Evolutionary conservation across 2,329 filamentous ascomycete species (phyloP).

Genomic region (Ceratocystis lukuohia): DNA sequence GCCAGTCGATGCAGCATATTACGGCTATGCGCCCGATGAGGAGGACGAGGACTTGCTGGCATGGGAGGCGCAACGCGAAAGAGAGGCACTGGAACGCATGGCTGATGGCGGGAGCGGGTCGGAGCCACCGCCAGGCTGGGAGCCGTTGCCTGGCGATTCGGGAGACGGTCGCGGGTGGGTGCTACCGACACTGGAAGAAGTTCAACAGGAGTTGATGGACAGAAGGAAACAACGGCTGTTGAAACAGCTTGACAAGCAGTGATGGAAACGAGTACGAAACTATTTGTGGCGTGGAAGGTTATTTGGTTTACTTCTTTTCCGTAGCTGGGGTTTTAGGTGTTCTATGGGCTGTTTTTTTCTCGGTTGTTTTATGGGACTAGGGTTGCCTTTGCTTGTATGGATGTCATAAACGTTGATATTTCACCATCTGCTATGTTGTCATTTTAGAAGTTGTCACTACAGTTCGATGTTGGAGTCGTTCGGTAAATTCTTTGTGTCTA

Average conservation of each 20-base stretch:
- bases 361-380: background rate
- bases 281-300: background rate
- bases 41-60: constrained; percentile 69
- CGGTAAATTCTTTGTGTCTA: no score
- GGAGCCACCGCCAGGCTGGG: constrained; percentile 49
- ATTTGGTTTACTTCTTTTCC: background rate
- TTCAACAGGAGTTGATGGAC: constrained; percentile 87
- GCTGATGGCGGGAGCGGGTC: constrained; percentile 28
- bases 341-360: background rate
- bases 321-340: constrained; percentile 15
- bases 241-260: constrained; percentile 50
- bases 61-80: constrained; percentile 75
- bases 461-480: no score
- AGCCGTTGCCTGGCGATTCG: constrained; percentile 70
- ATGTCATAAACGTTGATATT: background rate
- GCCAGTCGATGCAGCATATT: constrained; percentile 78
- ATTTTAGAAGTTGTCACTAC: background rate
- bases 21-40: constrained; percentile 85
- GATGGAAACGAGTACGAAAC: background rate
- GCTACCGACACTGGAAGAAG: constrained; percentile 75
- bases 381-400: background rate
- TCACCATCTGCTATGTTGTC: background rate
- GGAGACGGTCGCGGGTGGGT: constrained; percentile 75
- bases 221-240: constrained; percentile 69
- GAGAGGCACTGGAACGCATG: constrained; percentile 61